Evolutionary conservation across 2,329 filamentous ascomycete species (phyloP), one percentile per base, ranked within the genome.

Genomic region (Chalaropsis thielavioides): DNA sequence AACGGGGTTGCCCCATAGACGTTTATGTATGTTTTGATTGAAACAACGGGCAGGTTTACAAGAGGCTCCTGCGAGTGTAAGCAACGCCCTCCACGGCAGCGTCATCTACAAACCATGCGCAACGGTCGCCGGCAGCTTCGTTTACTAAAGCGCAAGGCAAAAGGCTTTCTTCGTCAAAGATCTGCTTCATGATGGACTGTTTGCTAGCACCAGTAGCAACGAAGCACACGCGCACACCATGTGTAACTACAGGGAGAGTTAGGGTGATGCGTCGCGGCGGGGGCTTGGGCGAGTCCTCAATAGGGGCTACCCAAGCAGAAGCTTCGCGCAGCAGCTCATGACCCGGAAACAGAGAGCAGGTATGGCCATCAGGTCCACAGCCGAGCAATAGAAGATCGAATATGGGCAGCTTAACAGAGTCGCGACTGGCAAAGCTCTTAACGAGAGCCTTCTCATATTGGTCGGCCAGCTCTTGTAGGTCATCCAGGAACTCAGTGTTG

Each of bases 351-450:
- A 99, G 80, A 71, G 88, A 94, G 85, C 94, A 97, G 41, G 94
- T 97, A 78, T 99, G 94, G 63, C 94, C 94, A 75, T 97, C 94
- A 15, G 94, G 92, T 0, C 94, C 94, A 74, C 90, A 95, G 71
- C 94, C 94, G 51, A 99, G 85, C 51, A 99, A 83, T 64, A 99
- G 81, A 63, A 99, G 83, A 74, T 99, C 94, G 75, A 97, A 99
- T 72, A 96, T 88, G 70, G 94, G 94, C 58, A 96, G 80, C 76
- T 90, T 92, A 74, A 99, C 92, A 69, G 89, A 94, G 77, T 99
- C 94, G 73, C 92, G 88, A 69, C 87, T 87, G 17, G 94, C 94
- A 72, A 99, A 99, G 70, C 85, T 87, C 68, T 79, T 81, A 71
- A 96, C 92, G 59, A 99, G 84, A 11, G 82, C 81, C 76, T 96